These are phyloP conservation scores for Leishmania major DNA, from an alignment of 208 protist genomes.

Conservation along the genomic window DNA sequence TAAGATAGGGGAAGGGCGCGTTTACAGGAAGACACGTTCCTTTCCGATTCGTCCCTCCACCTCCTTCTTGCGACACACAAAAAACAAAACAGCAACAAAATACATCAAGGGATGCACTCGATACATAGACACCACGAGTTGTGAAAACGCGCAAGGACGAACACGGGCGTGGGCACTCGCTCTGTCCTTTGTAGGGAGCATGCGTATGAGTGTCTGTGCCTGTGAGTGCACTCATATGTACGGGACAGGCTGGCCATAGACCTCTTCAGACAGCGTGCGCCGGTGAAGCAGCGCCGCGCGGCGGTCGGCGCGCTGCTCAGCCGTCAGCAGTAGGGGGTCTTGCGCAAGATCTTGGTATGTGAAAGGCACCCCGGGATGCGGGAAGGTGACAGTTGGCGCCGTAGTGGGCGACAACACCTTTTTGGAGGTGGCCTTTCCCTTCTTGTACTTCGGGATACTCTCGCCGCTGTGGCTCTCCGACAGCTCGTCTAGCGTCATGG, in stretches of 20 bases:
- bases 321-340: constrained; percentile 14
- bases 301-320: constrained; percentile 14
- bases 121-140: background rate
- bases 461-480: background rate
- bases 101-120: background rate
- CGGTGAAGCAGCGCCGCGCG: constrained; percentile 20
- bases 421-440: background rate
- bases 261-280: constrained; percentile 20
- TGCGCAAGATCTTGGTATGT: constrained; percentile 22
- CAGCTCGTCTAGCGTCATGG: background rate
- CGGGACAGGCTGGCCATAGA: constrained; percentile 16
- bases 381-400: constrained; percentile 12
- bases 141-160: background rate
- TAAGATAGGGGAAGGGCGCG: background rate
- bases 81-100: too few species aligned
- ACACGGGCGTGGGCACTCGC: background rate
- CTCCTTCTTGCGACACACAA: background rate
- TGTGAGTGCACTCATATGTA: background rate
- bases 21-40: background rate
- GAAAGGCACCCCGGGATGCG: constrained; percentile 17
- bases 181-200: background rate
- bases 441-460: background rate
- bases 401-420: background rate
- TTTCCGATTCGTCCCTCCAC: background rate
- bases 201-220: background rate